phyloP scores from a whole-genome alignment of 148 eudicot genomes.

The Silene uniflora region DNA sequence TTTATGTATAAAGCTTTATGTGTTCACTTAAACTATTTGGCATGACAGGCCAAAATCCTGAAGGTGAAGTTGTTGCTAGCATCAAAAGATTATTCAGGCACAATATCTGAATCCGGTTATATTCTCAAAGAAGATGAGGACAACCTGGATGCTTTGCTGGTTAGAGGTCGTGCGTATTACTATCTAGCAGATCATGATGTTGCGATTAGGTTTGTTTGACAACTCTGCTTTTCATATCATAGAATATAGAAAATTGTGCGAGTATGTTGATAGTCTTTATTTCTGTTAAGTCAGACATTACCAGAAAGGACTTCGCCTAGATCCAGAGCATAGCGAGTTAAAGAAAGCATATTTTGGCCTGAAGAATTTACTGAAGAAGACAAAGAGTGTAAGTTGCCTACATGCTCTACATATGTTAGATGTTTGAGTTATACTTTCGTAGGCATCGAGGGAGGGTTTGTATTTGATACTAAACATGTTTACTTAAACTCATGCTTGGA shows the following conservation, averaged over 20 bases:
- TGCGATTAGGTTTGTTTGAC: conserved; percentile 56
- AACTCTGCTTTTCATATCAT: neutral
- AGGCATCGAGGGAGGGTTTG: neutral
- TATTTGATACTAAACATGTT: neutral
- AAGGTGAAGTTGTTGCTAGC: conserved; percentile 69
- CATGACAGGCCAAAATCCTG: conserved; percentile 68
- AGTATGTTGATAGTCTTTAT: conserved; percentile 4
- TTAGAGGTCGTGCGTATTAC: conserved; percentile 92
- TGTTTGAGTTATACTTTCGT: neutral
- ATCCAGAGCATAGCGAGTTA: conserved; percentile 88
- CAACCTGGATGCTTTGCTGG: conserved; percentile 68
- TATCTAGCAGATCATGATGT: conserved; percentile 96
- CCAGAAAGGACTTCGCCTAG: conserved; percentile 89
- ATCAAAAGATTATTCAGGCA: conserved; percentile 71
- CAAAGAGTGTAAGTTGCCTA: conserved; percentile 59
- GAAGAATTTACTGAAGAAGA: conserved; percentile 82
- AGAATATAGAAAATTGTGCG: neutral
- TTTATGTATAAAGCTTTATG: neutral
- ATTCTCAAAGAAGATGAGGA: conserved; percentile 86
- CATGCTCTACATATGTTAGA: neutral
- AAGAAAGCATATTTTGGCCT: conserved; percentile 93
- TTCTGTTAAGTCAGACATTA: conserved; percentile 59
- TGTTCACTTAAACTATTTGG: neutral
- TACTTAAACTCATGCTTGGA: neutral
- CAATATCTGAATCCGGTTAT: conserved; percentile 71